These are phyloP conservation scores for Euclidium syriacum DNA, from an alignment of 345 rosid genomes.

Conservation along the genomic window DNA sequence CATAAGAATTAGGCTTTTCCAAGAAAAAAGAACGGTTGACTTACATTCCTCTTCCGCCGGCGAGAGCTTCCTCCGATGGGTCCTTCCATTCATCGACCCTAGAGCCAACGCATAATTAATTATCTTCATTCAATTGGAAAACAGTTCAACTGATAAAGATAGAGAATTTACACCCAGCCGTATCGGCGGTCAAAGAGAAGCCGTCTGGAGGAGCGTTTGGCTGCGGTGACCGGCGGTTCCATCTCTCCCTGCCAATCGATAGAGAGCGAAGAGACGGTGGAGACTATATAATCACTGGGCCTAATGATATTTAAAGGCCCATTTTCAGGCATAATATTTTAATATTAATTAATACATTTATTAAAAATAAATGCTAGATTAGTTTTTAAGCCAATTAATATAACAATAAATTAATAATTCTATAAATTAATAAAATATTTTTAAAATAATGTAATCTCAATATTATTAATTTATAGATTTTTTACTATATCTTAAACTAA, in stretches of 20 bases:
- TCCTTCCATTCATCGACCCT: conserved; percentile 69
- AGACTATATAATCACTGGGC: not conserved
- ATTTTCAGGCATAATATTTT: too few relatives aligned
- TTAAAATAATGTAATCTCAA: too few relatives aligned
- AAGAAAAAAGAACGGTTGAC: not conserved
- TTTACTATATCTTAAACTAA: too few relatives aligned
- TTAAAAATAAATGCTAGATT: too few relatives aligned
- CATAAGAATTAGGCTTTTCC: not conserved
- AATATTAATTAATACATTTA: too few relatives aligned
- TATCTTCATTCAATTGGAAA: not conserved
- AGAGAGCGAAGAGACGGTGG: not conserved
- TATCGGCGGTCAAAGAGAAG: conserved; percentile 67
- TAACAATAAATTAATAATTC: too few relatives aligned
- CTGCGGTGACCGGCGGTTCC: conserved; percentile 15
- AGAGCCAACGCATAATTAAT: not conserved
- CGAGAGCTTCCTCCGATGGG: conserved; percentile 66
- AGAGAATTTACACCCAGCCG: conserved; percentile 60
- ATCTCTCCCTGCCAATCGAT: not conserved
- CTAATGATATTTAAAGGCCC: not conserved
- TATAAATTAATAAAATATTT: too few relatives aligned
- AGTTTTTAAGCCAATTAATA: too few relatives aligned
- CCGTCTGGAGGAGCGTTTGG: conserved; percentile 32
- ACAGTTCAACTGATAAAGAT: not conserved
- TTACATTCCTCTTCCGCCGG: conserved; percentile 78
- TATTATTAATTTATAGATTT: too few relatives aligned